Percentiles rank a stretch among this genome's conserved stretches.
Evolutionary conservation across 2,329 filamentous ascomycete genomes (phyloP).

Genomic region (Alternaria dauci): DNA sequence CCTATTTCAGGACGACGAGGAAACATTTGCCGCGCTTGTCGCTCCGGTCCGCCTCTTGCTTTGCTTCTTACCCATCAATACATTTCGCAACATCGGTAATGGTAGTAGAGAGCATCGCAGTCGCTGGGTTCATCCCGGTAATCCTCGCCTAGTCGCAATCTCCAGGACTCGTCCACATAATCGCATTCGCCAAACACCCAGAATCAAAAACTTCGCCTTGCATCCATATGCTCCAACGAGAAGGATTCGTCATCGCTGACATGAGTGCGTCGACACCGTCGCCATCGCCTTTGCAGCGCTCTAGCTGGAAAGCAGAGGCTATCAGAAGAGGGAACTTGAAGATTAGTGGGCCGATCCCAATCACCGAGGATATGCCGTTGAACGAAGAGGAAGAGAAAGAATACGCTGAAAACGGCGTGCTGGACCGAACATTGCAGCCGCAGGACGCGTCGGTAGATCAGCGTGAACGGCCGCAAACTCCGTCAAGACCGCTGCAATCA

Average conservation of each 20-base stretch:
- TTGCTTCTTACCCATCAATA: slow-evolving; percentile 5
- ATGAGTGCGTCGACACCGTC: slow-evolving; percentile 40
- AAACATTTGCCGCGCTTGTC: slow-evolving; percentile 6
- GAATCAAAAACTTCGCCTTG: slow-evolving; percentile 21
- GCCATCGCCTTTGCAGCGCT: slow-evolving; percentile 40
- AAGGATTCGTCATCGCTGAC: slow-evolving; percentile 40
- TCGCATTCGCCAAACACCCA: slow-evolving; percentile 18
- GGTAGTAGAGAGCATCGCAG: slow-evolving; percentile 24
- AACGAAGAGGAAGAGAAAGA: slow-evolving; percentile 47
- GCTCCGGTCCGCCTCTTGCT: background rate
- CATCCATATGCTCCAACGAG: slow-evolving; percentile 45
- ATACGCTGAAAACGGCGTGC: slow-evolving; percentile 36
- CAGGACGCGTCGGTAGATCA: slow-evolving; percentile 26
- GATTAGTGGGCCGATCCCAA: slow-evolving; percentile 51
- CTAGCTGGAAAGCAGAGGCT: slow-evolving; percentile 52
- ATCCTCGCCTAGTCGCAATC: slow-evolving; percentile 34
- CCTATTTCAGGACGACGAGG: slow-evolving; percentile 8
- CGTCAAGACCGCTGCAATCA: slow-evolving; percentile 23
- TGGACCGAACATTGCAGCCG: slow-evolving; percentile 21
- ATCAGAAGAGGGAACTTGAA: slow-evolving; percentile 51
- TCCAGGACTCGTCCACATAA: slow-evolving; percentile 28
- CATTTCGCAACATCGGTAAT: slow-evolving; percentile 22
- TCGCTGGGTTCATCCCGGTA: slow-evolving; percentile 34
- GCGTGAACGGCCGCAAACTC: slow-evolving; percentile 22
- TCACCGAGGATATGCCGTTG: slow-evolving; percentile 46